Evolutionary conservation across 2,329 filamentous ascomycete species (phyloP).

Genomic region (Aspergillus versicolor): DNA sequence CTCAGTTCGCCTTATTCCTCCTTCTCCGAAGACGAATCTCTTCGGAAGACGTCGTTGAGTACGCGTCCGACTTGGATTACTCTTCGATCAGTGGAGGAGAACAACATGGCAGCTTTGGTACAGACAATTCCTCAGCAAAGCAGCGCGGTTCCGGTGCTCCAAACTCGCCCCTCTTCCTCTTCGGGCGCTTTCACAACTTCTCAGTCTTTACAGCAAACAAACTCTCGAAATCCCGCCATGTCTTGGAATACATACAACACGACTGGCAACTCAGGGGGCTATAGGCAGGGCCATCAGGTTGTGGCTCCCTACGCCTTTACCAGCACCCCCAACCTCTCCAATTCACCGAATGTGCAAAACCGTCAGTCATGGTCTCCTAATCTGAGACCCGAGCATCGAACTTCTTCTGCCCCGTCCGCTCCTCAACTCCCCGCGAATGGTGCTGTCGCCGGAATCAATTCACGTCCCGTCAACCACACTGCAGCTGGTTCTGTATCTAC

Average conservation of each 20-base stretch:
- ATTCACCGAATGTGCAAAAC: constrained; percentile 49
- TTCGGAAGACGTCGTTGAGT: constrained; percentile 19
- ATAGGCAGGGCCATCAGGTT: constrained; percentile 55
- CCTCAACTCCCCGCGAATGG: constrained; percentile 39
- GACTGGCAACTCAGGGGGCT: constrained; percentile 41
- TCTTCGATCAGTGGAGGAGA: constrained; percentile 24
- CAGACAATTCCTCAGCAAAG: constrained; percentile 78
- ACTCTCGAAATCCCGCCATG: constrained; percentile 37
- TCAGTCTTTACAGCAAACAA: constrained; percentile 39
- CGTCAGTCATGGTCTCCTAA: constrained; percentile 55
- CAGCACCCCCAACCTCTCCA: constrained; percentile 65
- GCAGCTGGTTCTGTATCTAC: constrained; percentile 56
- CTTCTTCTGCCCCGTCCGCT: constrained; percentile 52
- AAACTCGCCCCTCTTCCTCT: constrained; percentile 67
- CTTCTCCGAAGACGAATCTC: constrained; percentile 7
- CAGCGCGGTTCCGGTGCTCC: constrained; percentile 71
- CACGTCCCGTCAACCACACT: constrained; percentile 45
- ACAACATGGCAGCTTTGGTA: constrained; percentile 79
- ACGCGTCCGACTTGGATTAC: constrained; percentile 20
- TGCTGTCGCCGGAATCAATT: constrained; percentile 30
- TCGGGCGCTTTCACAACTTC: constrained; percentile 54
- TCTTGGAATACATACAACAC: constrained; percentile 45
- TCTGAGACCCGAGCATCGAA: constrained; percentile 57
- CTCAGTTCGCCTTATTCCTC: constrained; percentile 4
- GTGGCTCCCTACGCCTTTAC: constrained; percentile 78